These are phyloP conservation scores for Daldinia grandis DNA, from an alignment of 495 filamentous ascomycete species.

Conservation along the genomic window DNA sequence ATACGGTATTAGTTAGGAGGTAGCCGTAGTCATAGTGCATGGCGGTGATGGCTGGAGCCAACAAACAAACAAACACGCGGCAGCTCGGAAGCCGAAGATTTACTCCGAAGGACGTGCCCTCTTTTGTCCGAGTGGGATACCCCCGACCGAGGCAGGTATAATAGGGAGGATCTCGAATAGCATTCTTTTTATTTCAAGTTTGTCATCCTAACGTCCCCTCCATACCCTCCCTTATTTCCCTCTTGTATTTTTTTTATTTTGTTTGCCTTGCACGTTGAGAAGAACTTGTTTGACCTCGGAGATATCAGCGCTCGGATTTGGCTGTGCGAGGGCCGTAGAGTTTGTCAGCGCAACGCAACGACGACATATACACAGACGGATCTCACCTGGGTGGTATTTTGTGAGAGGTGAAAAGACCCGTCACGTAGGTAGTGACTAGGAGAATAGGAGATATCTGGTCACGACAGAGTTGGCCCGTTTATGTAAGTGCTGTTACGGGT, in stretches of 20 bases:
- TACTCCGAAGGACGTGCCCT: slow-evolving; percentile 30
- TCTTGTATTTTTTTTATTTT: not conserved
- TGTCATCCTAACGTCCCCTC: slow-evolving; percentile 20
- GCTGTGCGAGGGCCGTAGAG: not conserved
- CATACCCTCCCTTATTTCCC: not conserved
- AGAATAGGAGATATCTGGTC: not conserved
- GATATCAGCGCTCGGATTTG: not conserved
- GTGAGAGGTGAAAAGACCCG: not conserved
- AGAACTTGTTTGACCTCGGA: not conserved
- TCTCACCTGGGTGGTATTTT: not conserved
- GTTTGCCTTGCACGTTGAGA: not conserved
- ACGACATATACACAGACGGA: not conserved
- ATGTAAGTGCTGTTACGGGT: not conserved
- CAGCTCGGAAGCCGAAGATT: slow-evolving; percentile 18
- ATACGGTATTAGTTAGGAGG: not conserved
- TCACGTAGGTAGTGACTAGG: not conserved
- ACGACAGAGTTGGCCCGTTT: not conserved
- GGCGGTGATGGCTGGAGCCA: not conserved
- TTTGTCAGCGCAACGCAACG: not conserved
- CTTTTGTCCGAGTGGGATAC: slow-evolving; percentile 43
- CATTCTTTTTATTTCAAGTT: slow-evolving; percentile 31
- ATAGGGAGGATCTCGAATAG: slow-evolving; percentile 32
- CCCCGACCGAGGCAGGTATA: slow-evolving; percentile 31
- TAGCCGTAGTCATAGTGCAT: not conserved
- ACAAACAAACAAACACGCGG: not conserved